Evolutionary conservation across 176 grass and related monocot genomes (phyloP), one percentile per base, ranked within the genome.

Genomic region (Hyparrhenia diplandra): DNA sequence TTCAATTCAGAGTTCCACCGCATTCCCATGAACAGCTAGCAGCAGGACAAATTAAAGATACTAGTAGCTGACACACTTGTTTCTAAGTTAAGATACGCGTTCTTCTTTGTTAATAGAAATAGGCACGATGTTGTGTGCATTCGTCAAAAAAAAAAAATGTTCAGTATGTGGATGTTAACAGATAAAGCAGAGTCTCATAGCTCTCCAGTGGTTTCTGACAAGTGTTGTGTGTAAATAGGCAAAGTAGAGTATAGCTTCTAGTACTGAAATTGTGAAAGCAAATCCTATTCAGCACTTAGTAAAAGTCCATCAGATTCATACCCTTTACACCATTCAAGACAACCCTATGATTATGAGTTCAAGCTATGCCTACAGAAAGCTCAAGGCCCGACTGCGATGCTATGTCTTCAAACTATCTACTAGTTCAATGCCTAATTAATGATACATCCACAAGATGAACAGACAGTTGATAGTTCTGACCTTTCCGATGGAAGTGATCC

Each of bases 391-490:
- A 65, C 3, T 8, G 7, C 40, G 80, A 39, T 69, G 70, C 59
- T 83, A 54, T 54, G 2, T 54, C 18, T 36, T 18, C 2, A 7
- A 72, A 59, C 24, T 11, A 68, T 12, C 51, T 21, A 9, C 72
- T 31, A 58, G 8, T 32, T 41, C 16, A 54, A 54, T 54, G 25
- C 34, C 62, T 76, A 40, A 58, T 57, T 13, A 12, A 12, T 68
- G 63, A 57, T 25, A 42, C 36, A 25, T 29, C 25, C 13, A 69
- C 47, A 59, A 84, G 51, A 84, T 1, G 11, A 75, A 23, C 8
- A 45, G 39, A 18, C 18, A 59, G 6, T 20, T 69, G 17, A 27
- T 73, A 66, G 55, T 73, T 79, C 86, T 88, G 29, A 88, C 67
- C 59, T 83, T 83, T 73, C 55, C 11, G 25, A 20, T 42, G 36